A percentile compares a stretch with the other conserved stretches of the same genome.
Evolutionary conservation across 208 protist species (phyloP).

Genomic region (Trichomonas vaginalis): DNA sequence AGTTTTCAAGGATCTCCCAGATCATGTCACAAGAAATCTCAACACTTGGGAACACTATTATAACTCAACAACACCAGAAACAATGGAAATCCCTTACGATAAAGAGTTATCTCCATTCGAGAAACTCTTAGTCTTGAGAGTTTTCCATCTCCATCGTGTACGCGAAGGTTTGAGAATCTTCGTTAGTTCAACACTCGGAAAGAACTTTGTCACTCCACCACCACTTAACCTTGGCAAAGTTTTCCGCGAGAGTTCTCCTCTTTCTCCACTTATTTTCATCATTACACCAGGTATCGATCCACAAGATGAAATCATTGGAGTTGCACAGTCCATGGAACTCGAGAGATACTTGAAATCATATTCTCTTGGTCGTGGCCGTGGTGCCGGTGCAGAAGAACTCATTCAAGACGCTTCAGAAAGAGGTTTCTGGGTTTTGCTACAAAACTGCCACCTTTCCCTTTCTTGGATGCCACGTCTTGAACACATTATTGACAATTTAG

Average conservation of each 20-base stretch:
- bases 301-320: constrained; percentile 21
- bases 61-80: neutral
- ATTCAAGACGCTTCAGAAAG: constrained; percentile 51
- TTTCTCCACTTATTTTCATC: constrained; percentile 93
- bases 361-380: constrained; percentile 90
- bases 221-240: constrained; percentile 65
- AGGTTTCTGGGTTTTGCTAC: constrained; percentile 77
- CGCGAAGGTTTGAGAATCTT: constrained; percentile 60
- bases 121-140: constrained; percentile 72
- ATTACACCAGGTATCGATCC: constrained; percentile 92
- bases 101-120: constrained; percentile 52
- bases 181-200: neutral
- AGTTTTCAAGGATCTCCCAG: neutral
- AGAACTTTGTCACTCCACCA: constrained; percentile 23
- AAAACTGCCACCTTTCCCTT: constrained; percentile 92
- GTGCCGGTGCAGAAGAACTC: constrained; percentile 76
- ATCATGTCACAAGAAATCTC: neutral
- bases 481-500: constrained; percentile 50
- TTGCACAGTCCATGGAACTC: constrained; percentile 64
- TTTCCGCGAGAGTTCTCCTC: constrained; percentile 71
- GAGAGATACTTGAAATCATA: constrained; percentile 76
- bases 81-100: neutral
- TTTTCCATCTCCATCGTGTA: constrained; percentile 76
- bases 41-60: neutral
- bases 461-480: constrained; percentile 83